These are phyloP conservation scores for Incumbomyces delicatus DNA, from an alignment of 2,329 filamentous ascomycete genomes.

Conservation along the genomic window DNA sequence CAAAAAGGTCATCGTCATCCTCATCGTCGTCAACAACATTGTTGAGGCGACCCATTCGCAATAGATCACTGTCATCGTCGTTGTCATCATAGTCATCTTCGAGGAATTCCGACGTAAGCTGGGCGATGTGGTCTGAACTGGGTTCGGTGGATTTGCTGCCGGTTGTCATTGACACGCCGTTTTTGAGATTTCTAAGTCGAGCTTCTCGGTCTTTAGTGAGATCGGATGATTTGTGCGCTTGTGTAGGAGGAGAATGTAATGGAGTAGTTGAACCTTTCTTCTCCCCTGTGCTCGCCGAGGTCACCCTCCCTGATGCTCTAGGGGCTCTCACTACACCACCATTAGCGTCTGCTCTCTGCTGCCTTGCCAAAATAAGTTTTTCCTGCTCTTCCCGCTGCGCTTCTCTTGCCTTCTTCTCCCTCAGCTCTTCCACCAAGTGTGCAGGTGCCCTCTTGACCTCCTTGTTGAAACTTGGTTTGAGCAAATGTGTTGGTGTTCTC, in stretches of 20 bases:
- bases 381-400: not conserved
- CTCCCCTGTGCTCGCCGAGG: not conserved
- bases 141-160: not conserved
- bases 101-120: conserved; percentile 15
- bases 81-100: conserved; percentile 13
- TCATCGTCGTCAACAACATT: conserved; percentile 11
- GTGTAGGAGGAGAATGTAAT: conserved; percentile 8
- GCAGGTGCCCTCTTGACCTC: conserved; percentile 31
- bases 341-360: no score
- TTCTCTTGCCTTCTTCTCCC: conserved; percentile 9
- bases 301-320: not conserved
- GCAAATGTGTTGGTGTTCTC: conserved; percentile 30
- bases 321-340: not conserved
- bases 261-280: conserved; percentile 2
- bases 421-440: conserved; percentile 30
- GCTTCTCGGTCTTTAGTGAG: conserved; percentile 24
- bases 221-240: conserved; percentile 11
- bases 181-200: conserved; percentile 25
- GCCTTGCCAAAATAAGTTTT: not conserved
- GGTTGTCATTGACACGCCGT: conserved; percentile 14
- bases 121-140: conserved; percentile 1
- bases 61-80: conserved; percentile 6
- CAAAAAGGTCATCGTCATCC: conserved; percentile 2
- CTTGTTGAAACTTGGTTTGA: conserved; percentile 28
- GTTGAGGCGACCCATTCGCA: no score